phyloP scores from a whole-genome alignment of 129 eudicot genomes.

The Heracleum sosnowskyi region DNA sequence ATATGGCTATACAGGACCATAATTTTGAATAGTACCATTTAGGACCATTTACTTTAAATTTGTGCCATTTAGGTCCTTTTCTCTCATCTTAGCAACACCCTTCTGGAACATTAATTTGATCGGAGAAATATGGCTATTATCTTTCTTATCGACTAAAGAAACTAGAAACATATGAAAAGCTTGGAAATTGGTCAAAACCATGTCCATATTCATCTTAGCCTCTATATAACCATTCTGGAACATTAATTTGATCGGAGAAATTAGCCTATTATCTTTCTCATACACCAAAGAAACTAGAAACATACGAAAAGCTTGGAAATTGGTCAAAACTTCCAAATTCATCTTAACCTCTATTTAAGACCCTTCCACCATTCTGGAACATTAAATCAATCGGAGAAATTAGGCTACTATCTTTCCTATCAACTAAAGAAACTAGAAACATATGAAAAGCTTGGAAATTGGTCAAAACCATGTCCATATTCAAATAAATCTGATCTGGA shows the following conservation, averaged over 20 bases:
- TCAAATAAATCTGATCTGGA: background rate
- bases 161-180: background rate
- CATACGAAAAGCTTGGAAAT: background rate
- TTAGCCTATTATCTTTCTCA: background rate
- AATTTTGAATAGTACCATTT: too few relatives aligned
- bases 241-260: background rate
- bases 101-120: background rate
- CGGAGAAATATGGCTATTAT: background rate
- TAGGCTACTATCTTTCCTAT: background rate
- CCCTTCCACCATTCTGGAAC: background rate
- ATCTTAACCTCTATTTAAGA: too few relatives aligned
- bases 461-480: background rate
- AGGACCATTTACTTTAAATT: too few relatives aligned
- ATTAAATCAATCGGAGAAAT: background rate
- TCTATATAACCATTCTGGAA: background rate
- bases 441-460: background rate
- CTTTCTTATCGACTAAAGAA: background rate
- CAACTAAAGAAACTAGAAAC: too few relatives aligned
- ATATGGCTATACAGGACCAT: too few relatives aligned
- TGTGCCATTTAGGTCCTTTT: too few relatives aligned
- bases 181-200: background rate
- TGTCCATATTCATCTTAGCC: too few relatives aligned
- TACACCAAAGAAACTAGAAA: background rate
- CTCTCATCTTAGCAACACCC: too few relatives aligned
- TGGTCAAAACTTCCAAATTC: too few relatives aligned